Evolutionary conservation across 257 asterid species (phyloP), one percentile per base, ranked within the genome.

Genomic region (Forsythia viridissima): DNA sequence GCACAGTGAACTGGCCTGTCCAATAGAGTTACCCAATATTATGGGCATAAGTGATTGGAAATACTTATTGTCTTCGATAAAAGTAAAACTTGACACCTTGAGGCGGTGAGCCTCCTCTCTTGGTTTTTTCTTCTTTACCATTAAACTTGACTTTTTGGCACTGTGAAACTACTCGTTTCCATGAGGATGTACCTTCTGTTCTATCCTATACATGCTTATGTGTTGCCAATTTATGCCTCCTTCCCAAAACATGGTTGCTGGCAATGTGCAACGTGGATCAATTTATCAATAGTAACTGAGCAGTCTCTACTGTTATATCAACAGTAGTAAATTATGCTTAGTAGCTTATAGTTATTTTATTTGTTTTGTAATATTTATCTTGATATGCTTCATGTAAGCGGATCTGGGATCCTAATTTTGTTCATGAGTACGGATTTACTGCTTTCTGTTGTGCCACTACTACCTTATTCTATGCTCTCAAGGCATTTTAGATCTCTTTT

Each of bases 401-500:
- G 40, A 55, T 34, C 18, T 68, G 5, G 39, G 38, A 5, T 38
- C 44, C 66, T 6, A 55, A 55, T 55, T 55, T 55, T 39, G 57
- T 38, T 46, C 39, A 42, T 20, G 12, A 38, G 5, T 34, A 70
- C 18, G 44, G 10, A 76, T 38, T 36, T 76, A 11, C 48, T 85
- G 80, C 38, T 74, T 77, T 36, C 75, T 76, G 20, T 40, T 2
- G 75, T 42, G 57, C 10, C 51, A 3, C 24, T 57, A 15, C 12
- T 4, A 2, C 52, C 52, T 42, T 59, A 42, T 72, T 66, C 42
- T 63, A 9, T 8, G 39, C 70, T 59, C 55, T 38, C 21, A 1
- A 71, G 59, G 59, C 52, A 52, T 55, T 80, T 57, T 67, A 24
- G 51, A 74, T 37, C 51, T 75, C 59, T 48, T 30, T 80, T 73